Conservation (phyloP, 1,284 basidiomycete genomes). For the Moesziomyces sp. region DNA sequence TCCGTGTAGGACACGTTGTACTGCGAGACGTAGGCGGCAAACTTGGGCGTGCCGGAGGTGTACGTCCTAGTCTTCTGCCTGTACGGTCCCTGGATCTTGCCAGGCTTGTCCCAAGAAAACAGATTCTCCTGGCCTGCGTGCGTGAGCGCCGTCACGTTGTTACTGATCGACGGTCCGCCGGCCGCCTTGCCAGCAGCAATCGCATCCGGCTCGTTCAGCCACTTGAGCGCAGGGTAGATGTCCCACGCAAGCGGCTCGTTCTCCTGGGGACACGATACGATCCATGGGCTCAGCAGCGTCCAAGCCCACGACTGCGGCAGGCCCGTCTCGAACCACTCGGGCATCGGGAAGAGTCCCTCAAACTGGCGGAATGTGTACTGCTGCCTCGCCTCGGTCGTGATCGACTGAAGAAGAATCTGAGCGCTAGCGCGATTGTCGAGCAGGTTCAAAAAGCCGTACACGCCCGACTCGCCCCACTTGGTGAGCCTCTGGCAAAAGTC, state of each 20-base stretch:
- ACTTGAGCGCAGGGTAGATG: conserved; percentile 55
- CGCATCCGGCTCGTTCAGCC: conserved; percentile 48
- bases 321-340: conserved; percentile 58
- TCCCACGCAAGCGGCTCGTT: conserved; percentile 50
- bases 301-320: conserved; percentile 57
- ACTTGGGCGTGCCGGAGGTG: conserved; percentile 42
- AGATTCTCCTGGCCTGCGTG: conserved; percentile 37
- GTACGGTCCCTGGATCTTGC: conserved; percentile 53
- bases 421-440: conserved; percentile 55
- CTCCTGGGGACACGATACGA: conserved; percentile 43
- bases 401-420: conserved; percentile 54
- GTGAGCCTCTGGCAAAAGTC: conserved; percentile 53
- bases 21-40: conserved; percentile 53
- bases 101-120: conserved; percentile 49
- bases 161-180: conserved; percentile 48
- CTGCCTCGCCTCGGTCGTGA: conserved; percentile 57
- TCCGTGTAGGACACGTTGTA: conserved; percentile 56
- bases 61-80: conserved; percentile 45
- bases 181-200: conserved; percentile 43
- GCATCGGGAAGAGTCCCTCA: conserved; percentile 46
- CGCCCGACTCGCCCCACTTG: conserved; percentile 55
- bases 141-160: conserved; percentile 54
- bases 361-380: conserved; percentile 52
- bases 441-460: conserved; percentile 51
- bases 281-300: conserved; percentile 53